These are phyloP conservation scores for Sporobolomyces pararoseus DNA, from an alignment of 768 basidiomycete species.

Conservation along the genomic window DNA sequence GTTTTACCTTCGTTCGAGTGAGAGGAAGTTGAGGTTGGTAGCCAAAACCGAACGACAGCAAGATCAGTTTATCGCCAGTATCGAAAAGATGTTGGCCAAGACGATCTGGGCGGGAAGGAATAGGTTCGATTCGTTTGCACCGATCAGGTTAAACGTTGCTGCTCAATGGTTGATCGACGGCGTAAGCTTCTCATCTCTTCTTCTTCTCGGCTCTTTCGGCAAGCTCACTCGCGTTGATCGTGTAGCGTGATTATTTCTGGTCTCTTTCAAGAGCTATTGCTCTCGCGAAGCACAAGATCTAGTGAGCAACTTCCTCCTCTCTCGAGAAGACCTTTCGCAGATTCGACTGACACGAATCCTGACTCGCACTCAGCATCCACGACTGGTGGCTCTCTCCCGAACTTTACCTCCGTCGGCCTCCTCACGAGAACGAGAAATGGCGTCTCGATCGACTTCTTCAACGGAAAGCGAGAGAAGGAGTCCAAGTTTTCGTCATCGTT, in stretches of 20 bases:
- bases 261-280: slow-evolving; percentile 86
- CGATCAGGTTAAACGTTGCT: slow-evolving; percentile 84
- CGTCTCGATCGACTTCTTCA: slow-evolving; percentile 80
- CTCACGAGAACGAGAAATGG: slow-evolving; percentile 62
- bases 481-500: slow-evolving; percentile 90
- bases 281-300: slow-evolving; percentile 60
- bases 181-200: slow-evolving; percentile 56
- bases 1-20: slow-evolving; percentile 87
- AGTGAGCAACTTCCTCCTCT: slow-evolving; percentile 17
- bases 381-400: slow-evolving; percentile 94
- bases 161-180: slow-evolving; percentile 99
- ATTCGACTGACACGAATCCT: no score
- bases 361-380: slow-evolving; percentile 73
- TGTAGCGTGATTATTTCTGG: slow-evolving; percentile 95
- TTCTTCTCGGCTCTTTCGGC: not conserved
- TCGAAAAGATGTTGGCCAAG: slow-evolving; percentile 71
- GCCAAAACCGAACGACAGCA: slow-evolving; percentile 95
- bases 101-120: slow-evolving; percentile 76
- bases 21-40: slow-evolving; percentile 77
- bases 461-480: slow-evolving; percentile 87
- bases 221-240: slow-evolving; percentile 10
- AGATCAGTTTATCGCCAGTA: slow-evolving; percentile 90
- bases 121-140: slow-evolving; percentile 90
- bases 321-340: not conserved
- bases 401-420: slow-evolving; percentile 74